Conservation (phyloP, 169 alveolate genomes). For the Babesia sp. region DNA sequence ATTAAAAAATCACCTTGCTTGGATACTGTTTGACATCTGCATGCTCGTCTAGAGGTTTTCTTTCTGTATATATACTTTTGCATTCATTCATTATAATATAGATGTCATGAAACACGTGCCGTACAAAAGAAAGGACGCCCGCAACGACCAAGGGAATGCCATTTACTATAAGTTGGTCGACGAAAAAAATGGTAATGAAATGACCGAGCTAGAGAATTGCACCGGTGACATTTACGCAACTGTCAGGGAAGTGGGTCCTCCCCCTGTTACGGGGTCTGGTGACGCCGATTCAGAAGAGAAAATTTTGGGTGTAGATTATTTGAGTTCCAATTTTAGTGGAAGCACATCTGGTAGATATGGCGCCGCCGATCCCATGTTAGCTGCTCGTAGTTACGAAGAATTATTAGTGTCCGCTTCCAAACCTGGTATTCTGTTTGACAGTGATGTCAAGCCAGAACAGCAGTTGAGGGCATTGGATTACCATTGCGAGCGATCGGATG, state of each 20-base stretch:
- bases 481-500: not conserved
- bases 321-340: not conserved
- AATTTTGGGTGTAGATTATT: not conserved
- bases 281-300: not conserved
- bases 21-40: too few species aligned
- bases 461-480: too few species aligned
- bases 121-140: not conserved
- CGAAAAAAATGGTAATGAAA: not conserved
- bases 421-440: not conserved
- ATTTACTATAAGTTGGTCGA: not conserved
- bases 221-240: not conserved
- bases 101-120: not conserved
- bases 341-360: not conserved
- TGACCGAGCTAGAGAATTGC: not conserved
- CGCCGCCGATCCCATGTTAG: not conserved
- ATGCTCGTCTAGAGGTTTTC: too few species aligned
- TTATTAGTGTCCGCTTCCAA: constrained; percentile 11
- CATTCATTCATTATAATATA: not conserved
- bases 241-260: not conserved
- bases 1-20: too few species aligned
- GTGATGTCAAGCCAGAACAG: not conserved
- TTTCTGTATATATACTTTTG: too few species aligned
- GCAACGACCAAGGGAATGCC: not conserved
- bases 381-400: constrained; percentile 27
- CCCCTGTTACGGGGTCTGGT: not conserved